phyloP scores from a whole-genome alignment of 257 asterid genomes.

The Cynanchum wilfordii region DNA sequence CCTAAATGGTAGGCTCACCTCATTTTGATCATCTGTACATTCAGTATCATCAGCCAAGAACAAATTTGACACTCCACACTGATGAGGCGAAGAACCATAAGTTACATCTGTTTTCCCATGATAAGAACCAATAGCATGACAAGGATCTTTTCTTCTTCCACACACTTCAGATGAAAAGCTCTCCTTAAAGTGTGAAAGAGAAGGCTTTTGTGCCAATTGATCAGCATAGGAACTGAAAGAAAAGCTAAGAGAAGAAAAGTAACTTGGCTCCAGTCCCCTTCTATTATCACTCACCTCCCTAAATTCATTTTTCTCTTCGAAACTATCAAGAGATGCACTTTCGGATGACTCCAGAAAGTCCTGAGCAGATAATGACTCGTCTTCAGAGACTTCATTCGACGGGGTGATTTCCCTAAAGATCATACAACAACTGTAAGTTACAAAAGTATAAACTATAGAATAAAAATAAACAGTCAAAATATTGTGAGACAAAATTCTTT shows the following conservation, averaged over 20 bases:
- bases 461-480: neutral
- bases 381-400: slow-evolving; percentile 36
- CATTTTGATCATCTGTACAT: slow-evolving; percentile 26
- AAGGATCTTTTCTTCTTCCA: slow-evolving; percentile 23
- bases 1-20: slow-evolving; percentile 20
- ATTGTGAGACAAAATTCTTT: too few species aligned
- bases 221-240: slow-evolving; percentile 38
- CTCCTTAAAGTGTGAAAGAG: slow-evolving; percentile 29
- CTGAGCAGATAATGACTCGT: slow-evolving; percentile 47
- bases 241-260: slow-evolving; percentile 63
- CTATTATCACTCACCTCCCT: slow-evolving; percentile 27
- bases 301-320: slow-evolving; percentile 49
- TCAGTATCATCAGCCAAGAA: slow-evolving; percentile 27
- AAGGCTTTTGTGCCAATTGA: slow-evolving; percentile 30
- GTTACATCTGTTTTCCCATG: slow-evolving; percentile 18
- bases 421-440: slow-evolving; percentile 22
- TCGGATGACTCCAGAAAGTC: slow-evolving; percentile 63
- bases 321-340: slow-evolving; percentile 51
- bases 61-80: slow-evolving; percentile 22
- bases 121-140: slow-evolving; percentile 19
- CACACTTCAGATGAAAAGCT: slow-evolving; percentile 23
- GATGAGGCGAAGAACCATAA: slow-evolving; percentile 12
- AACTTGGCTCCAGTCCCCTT: slow-evolving; percentile 34
- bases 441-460: neutral
- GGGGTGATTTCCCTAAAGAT: slow-evolving; percentile 36